Evolutionary conservation across 2,329 filamentous ascomycete genomes (phyloP).

Genomic region (Neonectria coccinea): DNA sequence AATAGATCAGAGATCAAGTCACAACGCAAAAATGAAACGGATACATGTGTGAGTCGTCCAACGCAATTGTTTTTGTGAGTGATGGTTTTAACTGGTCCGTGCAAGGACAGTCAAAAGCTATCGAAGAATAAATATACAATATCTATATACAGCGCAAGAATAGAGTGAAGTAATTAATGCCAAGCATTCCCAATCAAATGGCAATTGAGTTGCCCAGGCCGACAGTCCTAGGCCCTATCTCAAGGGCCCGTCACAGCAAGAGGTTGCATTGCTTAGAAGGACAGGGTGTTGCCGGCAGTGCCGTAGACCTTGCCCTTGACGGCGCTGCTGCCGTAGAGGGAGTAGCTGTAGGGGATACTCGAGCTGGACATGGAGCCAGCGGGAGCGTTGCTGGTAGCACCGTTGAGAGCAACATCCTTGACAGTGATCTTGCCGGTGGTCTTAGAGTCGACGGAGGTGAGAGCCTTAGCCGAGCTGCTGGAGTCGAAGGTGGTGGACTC

Average conservation of each 20-base stretch:
- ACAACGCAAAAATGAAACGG: background rate
- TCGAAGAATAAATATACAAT: background rate
- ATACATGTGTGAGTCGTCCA: background rate
- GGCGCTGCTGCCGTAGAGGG: slow-evolving; percentile 58
- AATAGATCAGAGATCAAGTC: background rate
- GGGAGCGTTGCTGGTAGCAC: slow-evolving; percentile 53
- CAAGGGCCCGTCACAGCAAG: background rate
- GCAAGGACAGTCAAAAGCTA: background rate
- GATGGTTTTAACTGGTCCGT: background rate
- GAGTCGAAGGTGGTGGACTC: slow-evolving; percentile 65
- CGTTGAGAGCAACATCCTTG: slow-evolving; percentile 59
- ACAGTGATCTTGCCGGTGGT: slow-evolving; percentile 55
- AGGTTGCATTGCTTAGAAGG: slow-evolving; percentile 43
- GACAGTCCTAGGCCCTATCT: background rate
- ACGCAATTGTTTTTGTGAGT: slow-evolving; percentile 15
- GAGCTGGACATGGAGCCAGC: slow-evolving; percentile 62
- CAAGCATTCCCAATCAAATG: slow-evolving; percentile 1
- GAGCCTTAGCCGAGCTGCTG: slow-evolving; percentile 47
- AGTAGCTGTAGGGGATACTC: slow-evolving; percentile 65
- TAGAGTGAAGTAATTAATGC: slow-evolving; percentile 9
- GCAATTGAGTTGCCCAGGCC: background rate
- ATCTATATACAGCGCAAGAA: slow-evolving; percentile 17
- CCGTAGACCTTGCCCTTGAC: slow-evolving; percentile 58
- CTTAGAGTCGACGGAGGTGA: slow-evolving; percentile 56
- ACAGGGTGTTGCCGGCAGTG: slow-evolving; percentile 54